A percentile compares a stretch with the other conserved stretches of the same genome.
These are phyloP conservation scores for Stagonosporopsis vannaccii DNA, from an alignment of 2,329 filamentous ascomycete genomes.

Conservation along the genomic window DNA sequence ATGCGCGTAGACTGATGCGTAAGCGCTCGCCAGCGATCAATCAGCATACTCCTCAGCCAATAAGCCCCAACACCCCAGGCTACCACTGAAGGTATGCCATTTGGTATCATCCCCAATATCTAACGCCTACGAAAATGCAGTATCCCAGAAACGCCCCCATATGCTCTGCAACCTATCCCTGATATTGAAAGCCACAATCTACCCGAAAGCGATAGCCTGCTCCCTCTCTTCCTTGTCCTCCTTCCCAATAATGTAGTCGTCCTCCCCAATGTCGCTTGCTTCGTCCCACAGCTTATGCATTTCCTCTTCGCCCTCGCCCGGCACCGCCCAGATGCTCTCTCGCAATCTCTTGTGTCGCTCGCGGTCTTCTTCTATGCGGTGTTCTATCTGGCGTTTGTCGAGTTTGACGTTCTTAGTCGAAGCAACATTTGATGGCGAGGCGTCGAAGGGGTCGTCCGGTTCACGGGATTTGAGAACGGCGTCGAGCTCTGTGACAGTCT, in stretches of 20 bases:
- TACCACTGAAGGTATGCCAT: background rate
- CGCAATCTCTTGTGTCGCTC: conserved; percentile 91
- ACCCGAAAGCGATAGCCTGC: conserved; percentile 54
- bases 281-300: conserved; percentile 86
- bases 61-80: background rate
- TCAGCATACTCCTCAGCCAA: background rate
- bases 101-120: conserved; percentile 40
- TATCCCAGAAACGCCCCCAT: background rate
- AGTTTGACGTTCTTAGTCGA: conserved; percentile 48
- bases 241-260: conserved; percentile 77
- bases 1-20: conserved; percentile 17
- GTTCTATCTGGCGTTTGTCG: conserved; percentile 90
- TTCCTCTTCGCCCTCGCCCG: conserved; percentile 67
- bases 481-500: conserved; percentile 81
- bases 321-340: conserved; percentile 93
- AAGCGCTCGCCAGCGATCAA: background rate
- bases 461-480: conserved; percentile 83
- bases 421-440: conserved; percentile 9
- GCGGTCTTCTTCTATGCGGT: conserved; percentile 94
- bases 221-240: conserved; percentile 73
- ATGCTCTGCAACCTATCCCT: background rate
- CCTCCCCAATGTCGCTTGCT: conserved; percentile 83
- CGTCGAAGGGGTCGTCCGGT: conserved; percentile 40
- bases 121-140: conserved; percentile 7
- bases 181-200: background rate